A percentile compares a stretch with the other conserved stretches of the same genome.
phyloP scores from a whole-genome alignment of 2,329 filamentous ascomycete species.

The Penicillium sp. region DNA sequence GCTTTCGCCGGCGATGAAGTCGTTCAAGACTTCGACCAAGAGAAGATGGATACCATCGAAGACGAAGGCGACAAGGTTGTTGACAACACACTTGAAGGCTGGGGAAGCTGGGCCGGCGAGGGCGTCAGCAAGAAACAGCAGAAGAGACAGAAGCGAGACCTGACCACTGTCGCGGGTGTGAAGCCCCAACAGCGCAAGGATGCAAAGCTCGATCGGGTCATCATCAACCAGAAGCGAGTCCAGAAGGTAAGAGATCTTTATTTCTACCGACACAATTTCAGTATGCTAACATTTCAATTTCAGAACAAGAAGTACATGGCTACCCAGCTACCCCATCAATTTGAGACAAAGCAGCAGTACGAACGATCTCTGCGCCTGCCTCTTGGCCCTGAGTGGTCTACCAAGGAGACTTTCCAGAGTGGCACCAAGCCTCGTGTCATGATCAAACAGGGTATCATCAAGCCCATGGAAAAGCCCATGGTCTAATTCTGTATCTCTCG shows the following conservation, averaged over 20 bases:
- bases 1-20: constrained; percentile 91
- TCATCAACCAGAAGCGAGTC: constrained; percentile 86
- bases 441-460: constrained; percentile 87
- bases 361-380: constrained; percentile 84
- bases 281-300: constrained; percentile 11
- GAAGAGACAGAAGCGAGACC: constrained; percentile 56
- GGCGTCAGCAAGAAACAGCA: constrained; percentile 73
- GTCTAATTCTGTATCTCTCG: constrained; percentile 37
- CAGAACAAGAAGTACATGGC: constrained; percentile 87
- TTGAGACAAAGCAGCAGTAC: constrained; percentile 84
- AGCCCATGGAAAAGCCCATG: constrained; percentile 79
- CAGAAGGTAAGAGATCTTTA: constrained; percentile 67
- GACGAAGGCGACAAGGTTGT: constrained; percentile 82
- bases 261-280: neutral
- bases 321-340: constrained; percentile 80
- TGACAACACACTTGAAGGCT: constrained; percentile 86
- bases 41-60: constrained; percentile 71
- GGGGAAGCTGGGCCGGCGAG: constrained; percentile 88
- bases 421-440: constrained; percentile 85
- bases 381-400: constrained; percentile 91
- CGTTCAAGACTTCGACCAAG: constrained; percentile 73
- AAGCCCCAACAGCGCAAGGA: constrained; percentile 78
- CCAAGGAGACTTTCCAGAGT: constrained; percentile 92
- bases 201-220: constrained; percentile 77
- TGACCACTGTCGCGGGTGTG: constrained; percentile 62